Evolutionary conservation across 2,329 filamentous ascomycete genomes (phyloP).

Genomic region (Myotisia sp.): DNA sequence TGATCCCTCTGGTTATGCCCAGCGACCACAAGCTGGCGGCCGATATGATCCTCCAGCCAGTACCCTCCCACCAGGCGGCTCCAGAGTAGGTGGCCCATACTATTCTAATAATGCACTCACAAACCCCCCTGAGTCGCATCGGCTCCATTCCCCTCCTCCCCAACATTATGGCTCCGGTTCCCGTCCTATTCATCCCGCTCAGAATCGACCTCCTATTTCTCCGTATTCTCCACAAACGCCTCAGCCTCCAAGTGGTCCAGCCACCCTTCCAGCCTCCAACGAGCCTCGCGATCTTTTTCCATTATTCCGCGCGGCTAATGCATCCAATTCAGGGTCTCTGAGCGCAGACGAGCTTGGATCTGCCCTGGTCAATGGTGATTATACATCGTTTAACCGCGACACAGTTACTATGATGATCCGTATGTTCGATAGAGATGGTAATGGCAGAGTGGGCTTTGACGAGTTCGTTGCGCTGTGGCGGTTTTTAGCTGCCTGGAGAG

Average conservation of each 20-base stretch:
- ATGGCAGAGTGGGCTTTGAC: constrained; percentile 78
- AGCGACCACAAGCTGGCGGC: background rate
- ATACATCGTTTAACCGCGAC: constrained; percentile 80
- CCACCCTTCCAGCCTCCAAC: constrained; percentile 30
- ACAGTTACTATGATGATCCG: constrained; percentile 99
- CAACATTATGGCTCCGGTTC: constrained; percentile 38
- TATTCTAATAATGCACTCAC: constrained; percentile 5
- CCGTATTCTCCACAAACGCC: constrained; percentile 55
- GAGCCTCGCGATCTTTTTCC: constrained; percentile 53
- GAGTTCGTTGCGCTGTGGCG: constrained; percentile 96
- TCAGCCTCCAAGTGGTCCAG: constrained; percentile 29
- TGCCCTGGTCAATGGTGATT: constrained; percentile 92
- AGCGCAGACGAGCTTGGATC: constrained; percentile 75
- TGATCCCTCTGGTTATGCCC: constrained; percentile 1
- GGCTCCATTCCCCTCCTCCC: constrained; percentile 30
- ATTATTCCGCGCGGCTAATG: constrained; percentile 83
- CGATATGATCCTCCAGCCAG: constrained; percentile 3
- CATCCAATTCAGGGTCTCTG: constrained; percentile 58
- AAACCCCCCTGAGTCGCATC: constrained; percentile 20
- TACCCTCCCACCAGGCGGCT: constrained; percentile 4
- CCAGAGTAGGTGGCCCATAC: constrained; percentile 1
- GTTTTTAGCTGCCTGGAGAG: constrained; percentile 86
- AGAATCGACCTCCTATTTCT: constrained; percentile 41
- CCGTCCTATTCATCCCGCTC: constrained; percentile 38
- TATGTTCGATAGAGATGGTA: constrained; percentile 93